Base-by-base conservation (phyloP, 495 filamentous ascomycete species). In the Penicillium desertorum region DNA sequence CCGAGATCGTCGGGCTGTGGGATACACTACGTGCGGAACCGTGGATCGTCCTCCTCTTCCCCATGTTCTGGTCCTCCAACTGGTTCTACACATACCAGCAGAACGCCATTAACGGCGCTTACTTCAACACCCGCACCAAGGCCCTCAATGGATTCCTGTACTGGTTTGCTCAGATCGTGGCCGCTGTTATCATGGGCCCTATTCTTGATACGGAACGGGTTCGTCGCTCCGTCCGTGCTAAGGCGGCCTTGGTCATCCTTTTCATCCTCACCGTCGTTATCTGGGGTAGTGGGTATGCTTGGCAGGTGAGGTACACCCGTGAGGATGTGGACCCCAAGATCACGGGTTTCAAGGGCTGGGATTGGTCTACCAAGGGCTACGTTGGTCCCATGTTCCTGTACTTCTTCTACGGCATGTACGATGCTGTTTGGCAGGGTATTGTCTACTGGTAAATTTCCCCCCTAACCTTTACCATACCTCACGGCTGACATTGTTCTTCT, bases 41-140 rank as follows among this genome's bases (percentile, higher is more conserved):
- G 19, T 74, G 65, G 54, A 73, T 79, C 37, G 34, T 77, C 39
- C 66, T 75, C 22, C 71, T 81, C n/a, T 76, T 80, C 60, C 79
- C 79, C 54, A 79, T 80, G 72, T 81, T 81, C 65, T 75, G 75
- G 60, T 74, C 86, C 25, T 90, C 86, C 68, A 92, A 92, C 65
- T 88, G 83, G 76, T 91, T 92, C 74, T 90, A 90, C 74, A 89
- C 85, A 36, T 82, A 90, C 70, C 84, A 86, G 61, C 81, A 83
- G 69, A 82, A 81, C 61, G 82, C 80, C 39, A 70, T 78, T 57
- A 79, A 78, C 53, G 64, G 54, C 9, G 69, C 78, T 29, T 69
- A 71, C 58, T 78, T 88, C 66, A 69, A 76, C 54, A 72, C 71
- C 39, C 69, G 76, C 30, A 78, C 76, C 45, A 72, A 78, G 54